Percentiles rank a stretch among this genome's conserved stretches.
Evolutionary conservation across 2,329 filamentous ascomycete genomes (phyloP).

Genomic region (Pezicula radicicola): DNA sequence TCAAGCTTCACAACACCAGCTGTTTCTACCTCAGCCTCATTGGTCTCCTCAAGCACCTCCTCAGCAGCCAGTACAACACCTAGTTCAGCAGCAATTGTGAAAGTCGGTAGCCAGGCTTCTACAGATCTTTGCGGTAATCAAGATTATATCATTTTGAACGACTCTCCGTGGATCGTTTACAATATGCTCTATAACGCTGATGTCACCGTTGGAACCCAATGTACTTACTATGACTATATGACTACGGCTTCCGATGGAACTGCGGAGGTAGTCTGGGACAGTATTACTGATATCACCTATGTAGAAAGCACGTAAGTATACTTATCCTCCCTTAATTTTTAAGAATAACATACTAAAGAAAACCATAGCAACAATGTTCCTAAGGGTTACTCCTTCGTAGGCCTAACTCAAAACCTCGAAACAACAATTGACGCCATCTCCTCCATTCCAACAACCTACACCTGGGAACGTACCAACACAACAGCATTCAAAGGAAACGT

Average conservation of each 20-base stretch:
- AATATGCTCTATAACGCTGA: constrained; percentile 42
- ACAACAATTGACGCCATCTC: constrained; percentile 34
- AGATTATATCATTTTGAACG: constrained; percentile 30
- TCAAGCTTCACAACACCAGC: too few relatives aligned
- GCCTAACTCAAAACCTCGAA: constrained; percentile 38
- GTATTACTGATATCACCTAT: constrained; percentile 35
- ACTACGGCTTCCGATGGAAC: constrained; percentile 26
- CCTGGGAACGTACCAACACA: constrained; percentile 36
- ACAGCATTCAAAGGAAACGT: constrained; percentile 41
- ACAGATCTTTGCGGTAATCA: constrained; percentile 17
- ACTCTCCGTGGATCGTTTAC: constrained; percentile 42
- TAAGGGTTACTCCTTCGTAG: constrained; percentile 42
- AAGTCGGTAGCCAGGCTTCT: constrained; percentile 1
- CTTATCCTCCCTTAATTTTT: not conserved
- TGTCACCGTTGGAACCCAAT: constrained; percentile 35
- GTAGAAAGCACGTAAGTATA: constrained; percentile 22
- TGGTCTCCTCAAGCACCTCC: too few relatives aligned
- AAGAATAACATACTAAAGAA: not conserved
- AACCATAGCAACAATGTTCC: constrained; percentile 29
- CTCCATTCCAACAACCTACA: constrained; percentile 36
- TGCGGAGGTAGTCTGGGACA: constrained; percentile 36
- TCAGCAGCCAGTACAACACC: too few relatives aligned
- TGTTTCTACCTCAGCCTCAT: too few relatives aligned
- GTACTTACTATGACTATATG: constrained; percentile 35
- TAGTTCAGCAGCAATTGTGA: too few relatives aligned